Percentiles rank a stretch among this genome's conserved stretches.
phyloP scores from a whole-genome alignment of 164 flowering plant species.

The Nymphaea colorata region DNA sequence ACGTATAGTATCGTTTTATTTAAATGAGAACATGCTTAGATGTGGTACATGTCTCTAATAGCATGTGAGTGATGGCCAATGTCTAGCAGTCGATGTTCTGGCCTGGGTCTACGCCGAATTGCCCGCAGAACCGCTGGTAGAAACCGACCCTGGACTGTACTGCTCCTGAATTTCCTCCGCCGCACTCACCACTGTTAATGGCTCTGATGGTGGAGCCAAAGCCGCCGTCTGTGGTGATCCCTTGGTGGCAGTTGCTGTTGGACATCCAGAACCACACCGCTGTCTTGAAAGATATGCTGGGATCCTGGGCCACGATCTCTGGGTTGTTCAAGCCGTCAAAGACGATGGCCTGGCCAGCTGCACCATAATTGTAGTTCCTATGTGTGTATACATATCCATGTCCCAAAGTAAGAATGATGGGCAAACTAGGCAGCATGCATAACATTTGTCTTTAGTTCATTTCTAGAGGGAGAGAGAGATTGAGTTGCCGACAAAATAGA shows the following conservation, averaged over 20 bases:
- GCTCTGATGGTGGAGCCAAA: slow-evolving; percentile 6
- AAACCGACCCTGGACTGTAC: background rate
- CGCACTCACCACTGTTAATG: slow-evolving; percentile 4
- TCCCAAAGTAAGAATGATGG: background rate
- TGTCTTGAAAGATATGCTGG: slow-evolving; percentile 12
- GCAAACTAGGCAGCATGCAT: too few relatives aligned
- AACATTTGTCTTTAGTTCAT: too few relatives aligned
- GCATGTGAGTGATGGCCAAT: too few relatives aligned
- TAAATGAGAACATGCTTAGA: too few relatives aligned
- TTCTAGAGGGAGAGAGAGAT: too few relatives aligned
- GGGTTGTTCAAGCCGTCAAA: slow-evolving; percentile 11
- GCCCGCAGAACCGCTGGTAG: background rate
- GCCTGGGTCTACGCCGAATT: slow-evolving; percentile 2
- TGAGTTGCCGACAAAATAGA: background rate
- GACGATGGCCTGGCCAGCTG: slow-evolving; percentile 8
- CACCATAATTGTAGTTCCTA: slow-evolving; percentile 7
- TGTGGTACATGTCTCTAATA: too few relatives aligned
- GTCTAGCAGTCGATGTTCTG: slow-evolving; percentile 1
- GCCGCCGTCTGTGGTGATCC: background rate
- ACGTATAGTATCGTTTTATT: too few relatives aligned
- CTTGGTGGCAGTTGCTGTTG: background rate
- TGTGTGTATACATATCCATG: too few relatives aligned
- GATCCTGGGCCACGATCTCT: slow-evolving; percentile 10
- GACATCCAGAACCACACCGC: slow-evolving; percentile 25
- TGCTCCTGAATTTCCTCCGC: background rate